Percentiles rank a stretch among this genome's conserved stretches.
These are phyloP conservation scores for Drechslerella coelobrocha DNA, from an alignment of 2,329 filamentous ascomycete species.

Conservation along the genomic window DNA sequence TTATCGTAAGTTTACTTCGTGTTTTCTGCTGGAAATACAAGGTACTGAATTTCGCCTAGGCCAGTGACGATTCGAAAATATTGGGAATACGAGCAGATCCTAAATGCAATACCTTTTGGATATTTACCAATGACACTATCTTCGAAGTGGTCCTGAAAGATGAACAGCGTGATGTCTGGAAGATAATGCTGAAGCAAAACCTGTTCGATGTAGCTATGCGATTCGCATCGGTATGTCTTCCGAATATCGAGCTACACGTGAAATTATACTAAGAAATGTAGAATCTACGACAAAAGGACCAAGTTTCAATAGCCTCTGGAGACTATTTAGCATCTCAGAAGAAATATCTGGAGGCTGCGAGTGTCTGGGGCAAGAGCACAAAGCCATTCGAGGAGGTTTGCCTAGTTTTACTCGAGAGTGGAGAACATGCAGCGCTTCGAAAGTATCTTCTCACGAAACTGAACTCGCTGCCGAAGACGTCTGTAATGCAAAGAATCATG, in stretches of 20 bases:
- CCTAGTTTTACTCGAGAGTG: constrained; percentile 84
- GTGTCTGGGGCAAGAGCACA: constrained; percentile 90
- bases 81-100: constrained; percentile 87
- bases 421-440: constrained; percentile 86
- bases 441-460: constrained; percentile 89
- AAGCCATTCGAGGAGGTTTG: constrained; percentile 97
- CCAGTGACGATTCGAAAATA: constrained; percentile 74
- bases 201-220: constrained; percentile 87
- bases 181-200: constrained; percentile 84
- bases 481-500: constrained; percentile 92
- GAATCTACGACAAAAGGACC: constrained; percentile 81
- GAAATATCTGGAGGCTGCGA: constrained; percentile 82
- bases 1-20: constrained; percentile 65
- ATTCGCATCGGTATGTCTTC: constrained; percentile 66
- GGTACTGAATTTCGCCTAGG: constrained; percentile 14
- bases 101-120: constrained; percentile 96
- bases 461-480: constrained; percentile 77
- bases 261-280: constrained; percentile 15
- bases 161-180: constrained; percentile 92
- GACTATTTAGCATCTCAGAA: constrained; percentile 84
- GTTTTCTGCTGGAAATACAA: background rate
- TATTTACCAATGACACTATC: constrained; percentile 89
- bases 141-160: constrained; percentile 91
- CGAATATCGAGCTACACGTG: too few species aligned
- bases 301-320: constrained; percentile 87